These are phyloP conservation scores for Yamadazyma friedrichii DNA, from an alignment of 1,139 yeast species.

Conservation along the genomic window DNA sequence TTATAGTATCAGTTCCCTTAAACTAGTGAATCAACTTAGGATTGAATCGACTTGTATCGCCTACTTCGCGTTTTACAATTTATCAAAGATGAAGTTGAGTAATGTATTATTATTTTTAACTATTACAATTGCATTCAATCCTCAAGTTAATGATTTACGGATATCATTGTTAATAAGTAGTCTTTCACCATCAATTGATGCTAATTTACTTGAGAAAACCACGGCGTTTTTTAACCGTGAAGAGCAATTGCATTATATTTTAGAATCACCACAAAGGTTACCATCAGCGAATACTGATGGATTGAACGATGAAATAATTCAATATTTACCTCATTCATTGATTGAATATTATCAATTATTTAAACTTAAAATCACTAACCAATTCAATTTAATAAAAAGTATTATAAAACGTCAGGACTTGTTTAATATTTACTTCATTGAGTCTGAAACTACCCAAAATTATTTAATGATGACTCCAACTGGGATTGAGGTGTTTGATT, in stretches of 20 bases:
- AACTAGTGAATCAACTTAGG: no score
- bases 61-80: background rate
- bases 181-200: slow-evolving; percentile 1
- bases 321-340: background rate
- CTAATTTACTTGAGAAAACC: background rate
- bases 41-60: no score
- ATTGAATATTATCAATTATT: background rate
- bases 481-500: slow-evolving; percentile 5
- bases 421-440: slow-evolving; percentile 9
- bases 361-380: slow-evolving; percentile 2
- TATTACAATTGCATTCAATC: background rate
- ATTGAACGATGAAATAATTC: background rate
- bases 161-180: background rate
- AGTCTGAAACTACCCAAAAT: slow-evolving; percentile 4
- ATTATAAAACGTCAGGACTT: slow-evolving; percentile 10
- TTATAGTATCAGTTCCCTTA: background rate
- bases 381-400: slow-evolving; percentile 9
- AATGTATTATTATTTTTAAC: background rate
- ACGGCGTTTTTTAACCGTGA: background rate
- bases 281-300: background rate
- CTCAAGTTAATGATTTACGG: background rate
- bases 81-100: background rate
- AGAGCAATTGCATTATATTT: background rate
- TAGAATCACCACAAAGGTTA: background rate
- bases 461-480: slow-evolving; percentile 12